Evolutionary conservation across 2,329 filamentous ascomycete species (phyloP), one percentile per base, ranked within the genome.

Genomic region (Trichoderma oligosporum): DNA sequence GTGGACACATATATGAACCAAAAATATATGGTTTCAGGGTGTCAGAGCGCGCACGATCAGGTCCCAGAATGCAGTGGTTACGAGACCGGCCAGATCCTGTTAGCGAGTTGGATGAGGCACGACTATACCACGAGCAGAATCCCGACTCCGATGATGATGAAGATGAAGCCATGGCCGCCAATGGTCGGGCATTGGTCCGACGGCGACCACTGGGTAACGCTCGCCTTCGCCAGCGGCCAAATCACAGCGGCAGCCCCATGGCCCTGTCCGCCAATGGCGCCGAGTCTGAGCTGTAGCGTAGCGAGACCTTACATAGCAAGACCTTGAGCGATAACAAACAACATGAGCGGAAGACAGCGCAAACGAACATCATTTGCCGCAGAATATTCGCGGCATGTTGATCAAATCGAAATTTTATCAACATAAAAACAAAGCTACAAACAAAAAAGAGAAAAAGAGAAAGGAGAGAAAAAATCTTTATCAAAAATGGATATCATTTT

Each of bases 21-120:
- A 88, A 87, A 64, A 97, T 99, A 70, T 99, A 97, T 74, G 94
- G 94, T 25, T 99, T 99, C 77, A 84, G 88, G 61, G 94, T 99
- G 20, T 93, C 89, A 16, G 94, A 97, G 73, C 81, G 92, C 58
- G 90, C 94, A 39, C 85, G 89, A 64, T 91, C 89, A 22, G 94
- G 94, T 0, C 94, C 94, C 11, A 83, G 94, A 60, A 99, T 99
- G 94, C 91, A 92, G 70, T 99, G 94, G 94, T 77, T 99, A 65
- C 85, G 94, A 64, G 86, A 88, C 73, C 88, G 91, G 69, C 94
- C 94, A 0, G 78, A 79, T 12, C 84, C 96, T 67, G 79, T 96
- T 56, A 85, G 80, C 41, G 89, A 96, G 65, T 78, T 97, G 48
- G 91, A 99, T 68, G 94, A 99, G 74, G 79, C 82, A n/a, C 75